These are phyloP conservation scores for Corchorus capsularis DNA, from an alignment of 345 rosid species.

Conservation along the genomic window DNA sequence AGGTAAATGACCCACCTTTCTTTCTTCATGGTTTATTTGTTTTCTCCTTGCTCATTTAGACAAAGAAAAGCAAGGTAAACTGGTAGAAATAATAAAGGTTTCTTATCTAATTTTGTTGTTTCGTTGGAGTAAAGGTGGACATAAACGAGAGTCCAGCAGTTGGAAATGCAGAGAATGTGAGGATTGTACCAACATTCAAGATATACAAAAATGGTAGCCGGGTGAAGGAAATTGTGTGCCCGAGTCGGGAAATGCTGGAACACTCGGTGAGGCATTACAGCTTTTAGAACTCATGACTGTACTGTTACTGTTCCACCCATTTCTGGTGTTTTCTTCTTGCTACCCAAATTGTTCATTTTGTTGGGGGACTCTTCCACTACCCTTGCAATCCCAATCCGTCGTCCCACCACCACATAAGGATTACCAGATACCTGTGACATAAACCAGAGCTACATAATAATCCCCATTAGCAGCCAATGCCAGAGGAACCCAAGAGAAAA, in stretches of 20 bases:
- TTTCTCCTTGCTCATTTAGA: background rate
- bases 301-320: slow-evolving; percentile 27
- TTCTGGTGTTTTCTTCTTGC: slow-evolving; percentile 21
- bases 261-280: slow-evolving; percentile 95
- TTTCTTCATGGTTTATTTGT: background rate
- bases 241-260: slow-evolving; percentile 84
- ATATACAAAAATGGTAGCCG: slow-evolving; percentile 79
- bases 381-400: slow-evolving; percentile 28
- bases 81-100: background rate
- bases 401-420: slow-evolving; percentile 35
- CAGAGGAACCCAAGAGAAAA: slow-evolving; percentile 48
- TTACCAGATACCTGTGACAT: slow-evolving; percentile 53
- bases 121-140: slow-evolving; percentile 63
- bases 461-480: slow-evolving; percentile 40
- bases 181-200: slow-evolving; percentile 94
- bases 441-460: slow-evolving; percentile 45
- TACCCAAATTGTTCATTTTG: slow-evolving; percentile 24
- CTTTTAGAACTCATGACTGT: slow-evolving; percentile 49
- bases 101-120: slow-evolving; percentile 8
- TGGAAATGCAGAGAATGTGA: slow-evolving; percentile 76
- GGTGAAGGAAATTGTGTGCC: slow-evolving; percentile 91
- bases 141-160: slow-evolving; percentile 51
- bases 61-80: background rate
- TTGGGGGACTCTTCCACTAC: slow-evolving; percentile 36
- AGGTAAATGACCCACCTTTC: slow-evolving; percentile 46